These are phyloP conservation scores for Chrysanthemum lavandulifolium DNA, from an alignment of 129 eudicot species.

Conservation along the genomic window DNA sequence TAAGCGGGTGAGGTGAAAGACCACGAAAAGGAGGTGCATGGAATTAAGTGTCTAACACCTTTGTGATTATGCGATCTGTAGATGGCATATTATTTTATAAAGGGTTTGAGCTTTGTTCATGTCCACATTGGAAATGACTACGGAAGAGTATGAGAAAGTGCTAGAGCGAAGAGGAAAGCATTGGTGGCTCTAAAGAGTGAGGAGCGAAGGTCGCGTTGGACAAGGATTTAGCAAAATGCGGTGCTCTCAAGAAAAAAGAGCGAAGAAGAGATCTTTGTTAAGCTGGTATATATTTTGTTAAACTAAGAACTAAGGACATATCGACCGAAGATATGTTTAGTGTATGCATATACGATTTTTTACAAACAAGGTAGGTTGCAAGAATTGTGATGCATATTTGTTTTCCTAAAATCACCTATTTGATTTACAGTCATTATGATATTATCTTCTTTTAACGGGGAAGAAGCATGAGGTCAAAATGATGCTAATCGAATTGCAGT, in stretches of 20 bases:
- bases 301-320: no score
- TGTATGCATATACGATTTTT: no score
- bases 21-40: no score
- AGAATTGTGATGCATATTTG: no score
- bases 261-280: conserved; percentile 26
- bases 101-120: background rate
- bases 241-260: conserved; percentile 70
- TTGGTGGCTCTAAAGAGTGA: conserved; percentile 52
- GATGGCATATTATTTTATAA: no score
- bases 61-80: no score
- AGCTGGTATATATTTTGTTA: no score
- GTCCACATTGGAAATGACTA: conserved; percentile 58
- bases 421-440: background rate
- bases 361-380: no score
- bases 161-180: conserved; percentile 81
- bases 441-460: conserved; percentile 39
- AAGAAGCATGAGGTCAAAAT: conserved; percentile 78
- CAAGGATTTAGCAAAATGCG: conserved; percentile 81
- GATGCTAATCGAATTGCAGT: conserved; percentile 72
- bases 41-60: no score
- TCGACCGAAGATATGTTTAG: no score
- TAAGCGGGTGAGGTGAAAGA: no score
- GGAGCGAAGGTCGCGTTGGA: conserved; percentile 65
- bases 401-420: no score
- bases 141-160: conserved; percentile 89